Percentiles rank a stretch among this genome's conserved stretches.
Evolutionary conservation across 1,139 yeast species (phyloP).

Genomic region (Entelexis sorbosivorans): DNA sequence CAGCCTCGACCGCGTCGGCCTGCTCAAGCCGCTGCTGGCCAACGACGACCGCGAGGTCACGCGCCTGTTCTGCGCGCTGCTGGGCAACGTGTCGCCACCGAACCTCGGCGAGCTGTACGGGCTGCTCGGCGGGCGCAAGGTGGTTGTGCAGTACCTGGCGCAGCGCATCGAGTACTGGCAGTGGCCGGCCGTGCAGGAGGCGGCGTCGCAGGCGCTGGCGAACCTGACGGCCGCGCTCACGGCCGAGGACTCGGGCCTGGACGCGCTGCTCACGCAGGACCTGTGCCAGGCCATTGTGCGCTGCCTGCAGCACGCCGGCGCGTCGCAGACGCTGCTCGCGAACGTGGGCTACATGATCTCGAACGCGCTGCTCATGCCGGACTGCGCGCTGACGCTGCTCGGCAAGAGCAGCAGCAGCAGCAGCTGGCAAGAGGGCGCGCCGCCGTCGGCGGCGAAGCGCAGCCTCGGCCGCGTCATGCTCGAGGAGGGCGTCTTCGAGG

Average conservation of each 20-base stretch:
- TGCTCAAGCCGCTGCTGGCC: background rate
- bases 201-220: slow-evolving; percentile 2
- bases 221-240: background rate
- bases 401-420: background rate
- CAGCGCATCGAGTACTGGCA: background rate
- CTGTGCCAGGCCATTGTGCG: background rate
- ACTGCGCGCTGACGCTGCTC: background rate
- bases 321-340: background rate
- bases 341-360: background rate
- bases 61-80: background rate
- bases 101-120: background rate
- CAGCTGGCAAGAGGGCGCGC: too few relatives aligned
- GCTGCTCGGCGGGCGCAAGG: background rate
- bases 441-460: background rate
- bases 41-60: slow-evolving; percentile 6
- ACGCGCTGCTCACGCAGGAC: background rate
- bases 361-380: background rate
- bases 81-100: slow-evolving; percentile 1
- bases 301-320: background rate
- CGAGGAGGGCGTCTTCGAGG: slow-evolving; percentile 3
- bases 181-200: slow-evolving; percentile 3
- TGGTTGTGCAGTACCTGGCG: background rate
- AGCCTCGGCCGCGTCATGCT: background rate
- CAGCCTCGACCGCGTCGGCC: background rate
- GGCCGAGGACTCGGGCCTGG: background rate